Percentiles rank a stretch among this genome's conserved stretches.
Evolutionary conservation across 768 basidiomycete species (phyloP).

Genomic region (Mycena belliarum): DNA sequence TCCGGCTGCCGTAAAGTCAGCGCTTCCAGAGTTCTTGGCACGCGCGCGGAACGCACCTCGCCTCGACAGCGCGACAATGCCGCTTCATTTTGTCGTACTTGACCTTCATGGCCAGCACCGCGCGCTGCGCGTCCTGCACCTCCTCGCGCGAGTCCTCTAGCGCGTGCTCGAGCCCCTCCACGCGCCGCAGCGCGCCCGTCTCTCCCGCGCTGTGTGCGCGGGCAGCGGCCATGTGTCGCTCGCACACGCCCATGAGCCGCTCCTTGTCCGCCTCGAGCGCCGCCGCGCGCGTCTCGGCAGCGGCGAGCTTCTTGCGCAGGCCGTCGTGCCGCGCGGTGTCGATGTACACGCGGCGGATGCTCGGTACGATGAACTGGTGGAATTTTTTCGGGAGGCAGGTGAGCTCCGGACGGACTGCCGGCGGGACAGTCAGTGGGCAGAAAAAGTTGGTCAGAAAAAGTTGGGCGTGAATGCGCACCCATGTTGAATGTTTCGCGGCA

Average conservation of each 20-base stretch:
- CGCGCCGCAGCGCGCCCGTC: slow-evolving; percentile 20
- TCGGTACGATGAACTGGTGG: slow-evolving; percentile 46
- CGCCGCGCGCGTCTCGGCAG: slow-evolving; percentile 40
- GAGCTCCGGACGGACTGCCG: slow-evolving; percentile 33
- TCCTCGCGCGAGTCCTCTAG: background rate
- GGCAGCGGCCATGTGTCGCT: slow-evolving; percentile 37
- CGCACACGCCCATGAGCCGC: slow-evolving; percentile 43
- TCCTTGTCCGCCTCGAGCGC: slow-evolving; percentile 43
- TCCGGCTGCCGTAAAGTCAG: background rate
- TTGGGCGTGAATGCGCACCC: slow-evolving; percentile 35
- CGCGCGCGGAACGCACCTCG: slow-evolving; percentile 2
- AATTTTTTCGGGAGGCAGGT: slow-evolving; percentile 50
- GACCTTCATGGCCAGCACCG: slow-evolving; percentile 1
- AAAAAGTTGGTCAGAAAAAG: background rate
- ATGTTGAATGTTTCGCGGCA: slow-evolving; percentile 58
- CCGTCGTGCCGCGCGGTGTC: slow-evolving; percentile 30
- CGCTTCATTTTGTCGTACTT: slow-evolving; percentile 26
- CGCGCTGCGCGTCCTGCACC: background rate
- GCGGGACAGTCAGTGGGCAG: background rate
- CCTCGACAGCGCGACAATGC: slow-evolving; percentile 16
- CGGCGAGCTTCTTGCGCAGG: slow-evolving; percentile 35
- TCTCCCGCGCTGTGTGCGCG: slow-evolving; percentile 34
- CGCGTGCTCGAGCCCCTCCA: slow-evolving; percentile 12
- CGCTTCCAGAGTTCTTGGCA: too few species aligned
- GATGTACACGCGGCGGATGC: slow-evolving; percentile 53